Base-by-base conservation (phyloP, 257 asterid species). In the Salvia hispanica region DNA sequence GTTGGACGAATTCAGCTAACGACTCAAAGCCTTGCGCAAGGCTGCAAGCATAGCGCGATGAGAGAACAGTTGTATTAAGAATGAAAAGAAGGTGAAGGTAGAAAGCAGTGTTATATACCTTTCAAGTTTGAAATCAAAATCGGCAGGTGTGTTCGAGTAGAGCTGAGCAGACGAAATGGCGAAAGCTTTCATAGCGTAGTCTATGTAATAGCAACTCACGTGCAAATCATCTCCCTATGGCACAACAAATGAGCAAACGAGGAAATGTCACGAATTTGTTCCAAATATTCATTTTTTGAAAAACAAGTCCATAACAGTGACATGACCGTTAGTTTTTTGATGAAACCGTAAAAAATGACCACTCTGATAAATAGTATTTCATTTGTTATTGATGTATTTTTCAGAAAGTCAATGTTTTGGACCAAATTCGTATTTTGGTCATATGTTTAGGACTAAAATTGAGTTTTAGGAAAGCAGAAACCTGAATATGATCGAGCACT, bases 121-220 rank as follows among this genome's bases (percentile, higher is more conserved):
- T 76, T 86, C 95, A 62, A 91, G 96, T 67, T 86, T 91, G 83
- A 86, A 91, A 78, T 90, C 97, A 77, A 90, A 90, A 71, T 90
- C 95, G 14, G 94, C 91, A 34, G 94, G 97, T 57, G 96, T 90
- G 76, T 88, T 88, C 47, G 94, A 86, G 78, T 86, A 90, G 14
- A 87, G 95, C 95, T 90, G 96, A 74, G 96, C 96, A 70, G 91
- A 66, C 45, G 93, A 87, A 76, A 90, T 90, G 62, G 94, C 94
- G 67, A 64, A 87, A 9, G 94, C 90, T 62, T 86, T 87, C 70
- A 89, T 80, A 80, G 81, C 81, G 79, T 60, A 74, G 68, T 89
- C 93, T 65, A 87, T 87, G 79, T 87, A 89, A 76, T 87, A 89
- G 80, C 96, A 89, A 85, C 88, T 85, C 43, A 87, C 93, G 25